These are phyloP conservation scores for Thelephora ganbajun DNA, from an alignment of 768 basidiomycete genomes.

Conservation along the genomic window DNA sequence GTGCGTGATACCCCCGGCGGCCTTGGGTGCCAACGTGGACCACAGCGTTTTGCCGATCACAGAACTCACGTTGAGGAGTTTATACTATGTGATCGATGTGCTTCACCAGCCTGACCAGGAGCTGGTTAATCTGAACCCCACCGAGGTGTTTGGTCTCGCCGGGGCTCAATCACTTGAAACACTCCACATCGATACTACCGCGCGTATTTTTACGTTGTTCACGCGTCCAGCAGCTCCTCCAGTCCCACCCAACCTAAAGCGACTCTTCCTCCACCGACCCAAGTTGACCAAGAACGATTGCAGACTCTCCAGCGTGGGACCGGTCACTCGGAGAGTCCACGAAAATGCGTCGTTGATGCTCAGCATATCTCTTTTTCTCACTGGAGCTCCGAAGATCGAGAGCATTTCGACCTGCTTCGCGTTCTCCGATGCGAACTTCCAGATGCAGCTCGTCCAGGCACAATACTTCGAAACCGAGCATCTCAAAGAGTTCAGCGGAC, in stretches of 20 bases:
- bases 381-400: constrained; percentile 5
- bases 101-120: constrained; percentile 5
- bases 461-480: background rate
- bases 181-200: constrained; percentile 31
- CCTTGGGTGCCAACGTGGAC: constrained; percentile 7
- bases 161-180: constrained; percentile 22
- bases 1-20: constrained; percentile 19
- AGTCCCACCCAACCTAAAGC: constrained; percentile 11
- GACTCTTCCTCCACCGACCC: constrained; percentile 11
- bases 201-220: constrained; percentile 22
- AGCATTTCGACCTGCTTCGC: constrained; percentile 7
- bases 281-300: constrained; percentile 5
- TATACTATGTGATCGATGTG: constrained; percentile 11
- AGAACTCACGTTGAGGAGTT: constrained; percentile 24
- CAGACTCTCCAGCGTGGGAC: constrained; percentile 6
- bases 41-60: constrained; percentile 26
- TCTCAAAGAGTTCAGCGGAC: constrained; percentile 2
- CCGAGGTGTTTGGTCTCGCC: constrained; percentile 17
- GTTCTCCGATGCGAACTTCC: constrained; percentile 1
- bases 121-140: constrained; percentile 9
- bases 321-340: constrained; percentile 10
- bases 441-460: background rate
- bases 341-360: background rate
- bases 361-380: constrained; percentile 8
- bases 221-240: constrained; percentile 4